These are phyloP conservation scores for Pseudopithomyces chartarum DNA, from an alignment of 2,329 filamentous ascomycete genomes.

Conservation along the genomic window DNA sequence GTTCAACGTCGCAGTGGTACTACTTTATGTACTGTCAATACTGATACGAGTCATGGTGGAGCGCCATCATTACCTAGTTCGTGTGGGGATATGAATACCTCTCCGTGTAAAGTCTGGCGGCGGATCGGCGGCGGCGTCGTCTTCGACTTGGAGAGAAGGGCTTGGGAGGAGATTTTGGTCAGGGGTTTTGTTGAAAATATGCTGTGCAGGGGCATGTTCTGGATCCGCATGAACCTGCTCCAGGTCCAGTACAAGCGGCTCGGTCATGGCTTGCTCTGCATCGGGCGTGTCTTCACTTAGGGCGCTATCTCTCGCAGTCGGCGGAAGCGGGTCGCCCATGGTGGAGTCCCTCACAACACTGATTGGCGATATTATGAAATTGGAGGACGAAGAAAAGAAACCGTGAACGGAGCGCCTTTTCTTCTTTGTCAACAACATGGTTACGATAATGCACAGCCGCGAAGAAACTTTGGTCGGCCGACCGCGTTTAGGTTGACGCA, in stretches of 20 bases:
- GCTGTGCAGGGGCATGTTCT: conserved; percentile 23
- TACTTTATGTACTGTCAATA: conserved; percentile 15
- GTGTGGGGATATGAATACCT: conserved; percentile 43
- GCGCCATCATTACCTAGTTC: conserved; percentile 38
- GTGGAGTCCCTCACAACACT: conserved; percentile 26
- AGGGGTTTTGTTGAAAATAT: conserved; percentile 16
- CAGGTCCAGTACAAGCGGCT: conserved; percentile 39
- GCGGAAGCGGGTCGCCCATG: conserved; percentile 30
- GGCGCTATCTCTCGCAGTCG: conserved; percentile 35
- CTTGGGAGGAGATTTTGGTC: conserved; percentile 24
- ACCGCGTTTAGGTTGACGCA: background rate
- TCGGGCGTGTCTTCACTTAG: conserved; percentile 23
- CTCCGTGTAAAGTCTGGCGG: conserved; percentile 43
- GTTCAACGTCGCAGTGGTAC: conserved; percentile 22
- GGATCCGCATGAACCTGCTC: conserved; percentile 30
- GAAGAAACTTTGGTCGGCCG: background rate
- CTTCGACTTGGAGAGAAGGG: conserved; percentile 16
- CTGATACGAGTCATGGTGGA: background rate
- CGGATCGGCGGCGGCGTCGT: conserved; percentile 35
- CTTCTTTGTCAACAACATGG: conserved; percentile 34
- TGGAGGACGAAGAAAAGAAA: conserved; percentile 30
- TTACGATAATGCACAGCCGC: conserved; percentile 12
- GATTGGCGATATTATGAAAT: conserved; percentile 27
- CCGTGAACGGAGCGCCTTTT: conserved; percentile 39
- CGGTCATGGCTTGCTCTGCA: conserved; percentile 27